phyloP scores from a whole-genome alignment of 2,329 filamentous ascomycete species.

The Albifimbria verrucaria region DNA sequence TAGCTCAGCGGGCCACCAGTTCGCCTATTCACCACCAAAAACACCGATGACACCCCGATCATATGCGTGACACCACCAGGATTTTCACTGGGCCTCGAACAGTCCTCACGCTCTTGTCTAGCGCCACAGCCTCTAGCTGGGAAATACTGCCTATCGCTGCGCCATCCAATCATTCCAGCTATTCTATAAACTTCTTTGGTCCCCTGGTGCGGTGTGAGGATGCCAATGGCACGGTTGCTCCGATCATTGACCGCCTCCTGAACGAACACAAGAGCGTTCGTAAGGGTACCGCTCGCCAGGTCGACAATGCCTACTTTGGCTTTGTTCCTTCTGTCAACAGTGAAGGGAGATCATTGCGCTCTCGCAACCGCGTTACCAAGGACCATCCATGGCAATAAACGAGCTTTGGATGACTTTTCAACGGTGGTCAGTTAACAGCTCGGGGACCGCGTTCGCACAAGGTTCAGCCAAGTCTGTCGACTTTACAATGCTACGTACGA shows the following conservation, averaged over 20 bases:
- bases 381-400: slow-evolving; percentile 1
- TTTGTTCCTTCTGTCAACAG: slow-evolving; percentile 3
- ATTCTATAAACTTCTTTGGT: slow-evolving; percentile 1
- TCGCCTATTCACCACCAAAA: slow-evolving; percentile 1
- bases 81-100: slow-evolving; percentile 1
- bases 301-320: slow-evolving; percentile 3
- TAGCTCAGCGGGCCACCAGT: not conserved
- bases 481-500: slow-evolving; percentile 6
- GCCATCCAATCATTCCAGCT: not conserved
- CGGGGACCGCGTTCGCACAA: not conserved
- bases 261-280: slow-evolving; percentile 2
- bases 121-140: not conserved
- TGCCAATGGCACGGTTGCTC: not conserved
- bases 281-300: slow-evolving; percentile 4
- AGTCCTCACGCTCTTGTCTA: not conserved
- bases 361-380: slow-evolving; percentile 5
- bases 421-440: not conserved
- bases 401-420: slow-evolving; percentile 9
- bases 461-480: slow-evolving; percentile 3
- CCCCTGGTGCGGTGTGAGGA: not conserved
- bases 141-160: slow-evolving; percentile 1
- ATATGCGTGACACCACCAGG: not conserved
- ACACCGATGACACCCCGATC: not conserved
- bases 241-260: slow-evolving; percentile 1
- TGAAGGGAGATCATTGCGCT: slow-evolving; percentile 2